Percentiles rank a stretch among this genome's conserved stretches.
These are phyloP conservation scores for Amylostereum chailletii DNA, from an alignment of 1,284 basidiomycete species.

Conservation along the genomic window DNA sequence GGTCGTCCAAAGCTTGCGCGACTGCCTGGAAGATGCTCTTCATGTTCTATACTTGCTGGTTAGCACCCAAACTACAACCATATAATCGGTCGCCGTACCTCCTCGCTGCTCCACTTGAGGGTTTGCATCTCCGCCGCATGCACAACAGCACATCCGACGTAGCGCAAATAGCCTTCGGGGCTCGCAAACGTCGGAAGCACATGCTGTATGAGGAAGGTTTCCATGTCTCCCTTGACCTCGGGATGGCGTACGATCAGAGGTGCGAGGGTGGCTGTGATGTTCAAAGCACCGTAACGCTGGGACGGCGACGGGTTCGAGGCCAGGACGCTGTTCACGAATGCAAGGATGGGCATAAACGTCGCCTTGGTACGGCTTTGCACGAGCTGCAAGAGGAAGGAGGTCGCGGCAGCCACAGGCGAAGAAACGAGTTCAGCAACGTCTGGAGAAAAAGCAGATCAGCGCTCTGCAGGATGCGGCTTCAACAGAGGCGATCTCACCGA, in stretches of 20 bases:
- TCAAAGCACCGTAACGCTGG: constrained; percentile 76
- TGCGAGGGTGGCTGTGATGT: constrained; percentile 69
- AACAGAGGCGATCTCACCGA: constrained; percentile 39
- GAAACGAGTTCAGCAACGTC: constrained; percentile 77
- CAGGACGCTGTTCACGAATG: constrained; percentile 66
- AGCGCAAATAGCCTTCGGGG: constrained; percentile 62
- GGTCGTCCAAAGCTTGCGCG: constrained; percentile 57
- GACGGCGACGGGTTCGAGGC: constrained; percentile 46
- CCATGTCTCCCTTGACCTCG: constrained; percentile 68
- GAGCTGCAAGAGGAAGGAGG: constrained; percentile 69
- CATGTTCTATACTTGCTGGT: too few species aligned
- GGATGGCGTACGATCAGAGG: constrained; percentile 76
- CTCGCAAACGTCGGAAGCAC: constrained; percentile 65
- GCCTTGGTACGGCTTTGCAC: constrained; percentile 71
- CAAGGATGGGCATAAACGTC: constrained; percentile 70
- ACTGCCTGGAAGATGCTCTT: constrained; percentile 49
- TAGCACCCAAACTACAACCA: too few species aligned
- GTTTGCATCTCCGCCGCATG: constrained; percentile 63
- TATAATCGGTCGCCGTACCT: constrained; percentile 31
- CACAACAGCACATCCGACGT: constrained; percentile 72
- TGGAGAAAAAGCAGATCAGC: constrained; percentile 16
- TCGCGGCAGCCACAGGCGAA: constrained; percentile 69
- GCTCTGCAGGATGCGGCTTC: not conserved
- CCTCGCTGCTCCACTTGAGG: constrained; percentile 56
- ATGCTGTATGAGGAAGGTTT: constrained; percentile 64